These are phyloP conservation scores for Lachancea fermentati DNA, from an alignment of 805 yeast genomes.

Conservation along the genomic window DNA sequence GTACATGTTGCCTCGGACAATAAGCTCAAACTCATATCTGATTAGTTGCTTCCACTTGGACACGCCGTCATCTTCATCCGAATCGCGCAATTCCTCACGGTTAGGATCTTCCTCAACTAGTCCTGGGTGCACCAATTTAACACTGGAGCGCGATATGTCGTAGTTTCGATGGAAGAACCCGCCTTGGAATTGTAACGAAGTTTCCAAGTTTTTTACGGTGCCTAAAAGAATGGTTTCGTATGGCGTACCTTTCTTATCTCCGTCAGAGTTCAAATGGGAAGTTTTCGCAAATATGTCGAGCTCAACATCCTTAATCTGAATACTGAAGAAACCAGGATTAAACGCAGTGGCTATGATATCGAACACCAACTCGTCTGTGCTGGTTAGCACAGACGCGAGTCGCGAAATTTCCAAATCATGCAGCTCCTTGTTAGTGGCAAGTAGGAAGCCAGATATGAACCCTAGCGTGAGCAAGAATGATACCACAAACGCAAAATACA, in stretches of 20 bases:
- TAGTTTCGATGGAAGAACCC: slow-evolving; percentile 63
- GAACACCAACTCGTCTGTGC: slow-evolving; percentile 80
- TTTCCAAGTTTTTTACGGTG: slow-evolving; percentile 55
- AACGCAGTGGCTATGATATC: slow-evolving; percentile 71
- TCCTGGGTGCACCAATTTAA: slow-evolving; percentile 73
- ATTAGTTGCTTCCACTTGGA: slow-evolving; percentile 71
- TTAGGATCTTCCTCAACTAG: slow-evolving; percentile 25
- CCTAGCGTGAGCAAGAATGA: slow-evolving; percentile 60
- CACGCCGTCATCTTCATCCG: slow-evolving; percentile 24
- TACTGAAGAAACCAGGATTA: slow-evolving; percentile 80
- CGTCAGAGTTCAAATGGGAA: slow-evolving; percentile 34
- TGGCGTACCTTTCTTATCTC: slow-evolving; percentile 18
- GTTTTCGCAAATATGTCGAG: slow-evolving; percentile 82
- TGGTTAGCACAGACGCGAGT: slow-evolving; percentile 67
- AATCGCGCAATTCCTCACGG: background rate
- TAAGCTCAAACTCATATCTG: slow-evolving; percentile 77
- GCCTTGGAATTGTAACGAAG: slow-evolving; percentile 70
- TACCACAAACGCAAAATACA: slow-evolving; percentile 34
- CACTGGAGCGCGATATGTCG: slow-evolving; percentile 57
- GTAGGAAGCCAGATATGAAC: slow-evolving; percentile 72
- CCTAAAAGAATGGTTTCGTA: slow-evolving; percentile 75
- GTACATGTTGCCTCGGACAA: slow-evolving; percentile 73
- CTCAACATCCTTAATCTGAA: slow-evolving; percentile 58
- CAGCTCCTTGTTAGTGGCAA: slow-evolving; percentile 83
- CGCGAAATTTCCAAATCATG: slow-evolving; percentile 55